phyloP scores from a whole-genome alignment of 192 early-diverging fungal species.

The Coemansia sp. region DNA sequence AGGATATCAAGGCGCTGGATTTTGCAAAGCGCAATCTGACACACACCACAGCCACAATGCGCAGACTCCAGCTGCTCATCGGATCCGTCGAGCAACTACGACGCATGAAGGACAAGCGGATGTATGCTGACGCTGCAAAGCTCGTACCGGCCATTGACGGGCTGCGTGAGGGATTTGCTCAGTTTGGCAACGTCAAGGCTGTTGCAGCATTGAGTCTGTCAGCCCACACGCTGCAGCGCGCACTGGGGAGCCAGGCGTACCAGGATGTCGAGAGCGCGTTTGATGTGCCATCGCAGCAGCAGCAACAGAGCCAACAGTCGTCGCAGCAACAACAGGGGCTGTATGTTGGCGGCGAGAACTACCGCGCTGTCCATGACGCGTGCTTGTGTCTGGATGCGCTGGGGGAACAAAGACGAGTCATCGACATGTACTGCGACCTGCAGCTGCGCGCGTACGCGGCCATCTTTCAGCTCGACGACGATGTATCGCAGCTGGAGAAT shows the following conservation, averaged over 20 bases:
- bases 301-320: no score
- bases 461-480: conserved; percentile 71
- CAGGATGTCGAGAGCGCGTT: conserved; percentile 76
- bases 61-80: conserved; percentile 86
- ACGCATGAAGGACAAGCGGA: conserved; percentile 61
- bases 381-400: conserved; percentile 76
- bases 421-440: conserved; percentile 76
- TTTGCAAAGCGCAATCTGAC: conserved; percentile 91
- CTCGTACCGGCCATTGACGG: conserved; percentile 79
- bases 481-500: conserved; percentile 83
- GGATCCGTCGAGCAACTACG: conserved; percentile 75
- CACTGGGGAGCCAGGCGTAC: conserved; percentile 65
- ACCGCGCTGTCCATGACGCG: conserved; percentile 64
- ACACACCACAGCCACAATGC: conserved; percentile 74
- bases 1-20: conserved; percentile 93
- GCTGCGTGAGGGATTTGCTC: conserved; percentile 72
- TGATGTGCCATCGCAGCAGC: conserved; percentile 18
- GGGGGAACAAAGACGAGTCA: conserved; percentile 55
- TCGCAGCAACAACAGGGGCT: conserved; percentile 50
- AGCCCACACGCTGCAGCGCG: conserved; percentile 63
- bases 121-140: conserved; percentile 80
- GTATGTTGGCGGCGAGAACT: conserved; percentile 45
- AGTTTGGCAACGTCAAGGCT: conserved; percentile 72
- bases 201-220: conserved; percentile 68
- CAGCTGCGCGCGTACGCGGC: conserved; percentile 81